phyloP scores from a whole-genome alignment of 2,329 filamentous ascomycete genomes.

The Pseudogymnoascus sp. region DNA sequence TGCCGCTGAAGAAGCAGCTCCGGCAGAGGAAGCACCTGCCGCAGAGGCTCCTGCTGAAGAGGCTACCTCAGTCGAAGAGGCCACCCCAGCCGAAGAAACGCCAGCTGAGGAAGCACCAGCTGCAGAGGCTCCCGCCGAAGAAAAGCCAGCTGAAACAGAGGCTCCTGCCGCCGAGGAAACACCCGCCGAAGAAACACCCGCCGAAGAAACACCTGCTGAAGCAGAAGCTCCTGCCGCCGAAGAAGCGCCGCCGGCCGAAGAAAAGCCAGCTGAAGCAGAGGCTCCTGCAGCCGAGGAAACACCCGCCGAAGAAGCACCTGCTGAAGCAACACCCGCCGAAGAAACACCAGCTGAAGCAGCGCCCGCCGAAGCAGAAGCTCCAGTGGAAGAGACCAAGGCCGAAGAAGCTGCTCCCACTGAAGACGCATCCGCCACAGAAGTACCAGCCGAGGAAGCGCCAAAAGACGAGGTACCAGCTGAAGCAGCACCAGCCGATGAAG shows the following conservation, averaged over 20 bases:
- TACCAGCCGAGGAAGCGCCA: background rate
- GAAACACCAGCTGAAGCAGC: background rate
- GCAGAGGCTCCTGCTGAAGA: slow-evolving; percentile 11
- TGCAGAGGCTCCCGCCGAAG: slow-evolving; percentile 8
- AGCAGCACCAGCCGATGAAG: background rate
- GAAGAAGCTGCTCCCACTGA: background rate
- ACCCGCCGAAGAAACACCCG: slow-evolving; percentile 9
- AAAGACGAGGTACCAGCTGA: background rate
- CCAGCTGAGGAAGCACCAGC: slow-evolving; percentile 11
- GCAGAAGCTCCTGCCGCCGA: slow-evolving; percentile 10
- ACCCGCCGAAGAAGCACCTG: slow-evolving; percentile 8
- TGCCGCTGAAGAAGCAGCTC: background rate
- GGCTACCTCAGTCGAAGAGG: slow-evolving; percentile 10
- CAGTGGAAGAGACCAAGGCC: slow-evolving; percentile 1
- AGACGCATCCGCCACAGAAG: background rate
- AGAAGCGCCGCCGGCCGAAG: slow-evolving; percentile 4
- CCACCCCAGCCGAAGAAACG: background rate
- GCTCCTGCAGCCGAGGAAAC: slow-evolving; percentile 7
- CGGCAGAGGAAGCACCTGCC: slow-evolving; percentile 10
- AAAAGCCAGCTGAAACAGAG: slow-evolving; percentile 10
- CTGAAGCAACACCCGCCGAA: slow-evolving; percentile 1
- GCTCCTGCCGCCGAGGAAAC: slow-evolving; percentile 8
- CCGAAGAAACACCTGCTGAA: slow-evolving; percentile 10
- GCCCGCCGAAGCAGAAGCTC: background rate
- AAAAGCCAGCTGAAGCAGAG: slow-evolving; percentile 10